A percentile compares a stretch with the other conserved stretches of the same genome.
Conservation (phyloP, 1,284 basidiomycete species). For the Cryptococcus hybrid region DNA sequence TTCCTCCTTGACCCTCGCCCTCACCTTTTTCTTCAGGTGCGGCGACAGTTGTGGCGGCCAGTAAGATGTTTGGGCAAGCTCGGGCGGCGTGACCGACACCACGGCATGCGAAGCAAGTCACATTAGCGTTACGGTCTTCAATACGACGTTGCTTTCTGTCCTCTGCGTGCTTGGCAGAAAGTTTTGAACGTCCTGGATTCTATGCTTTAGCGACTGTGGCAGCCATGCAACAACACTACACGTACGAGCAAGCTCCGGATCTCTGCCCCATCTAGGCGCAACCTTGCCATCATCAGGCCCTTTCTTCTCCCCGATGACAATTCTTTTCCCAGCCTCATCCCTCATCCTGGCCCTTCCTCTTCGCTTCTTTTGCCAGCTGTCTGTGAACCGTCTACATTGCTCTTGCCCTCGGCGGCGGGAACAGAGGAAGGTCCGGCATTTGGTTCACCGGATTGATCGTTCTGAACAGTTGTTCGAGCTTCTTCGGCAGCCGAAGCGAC, state of each 20-base stretch:
- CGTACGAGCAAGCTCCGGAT: slow-evolving; percentile 45
- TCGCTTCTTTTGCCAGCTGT: slow-evolving; percentile 9
- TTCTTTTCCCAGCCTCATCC: slow-evolving; percentile 16
- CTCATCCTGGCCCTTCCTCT: slow-evolving; percentile 17
- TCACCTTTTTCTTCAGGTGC: slow-evolving; percentile 9
- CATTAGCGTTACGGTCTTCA: slow-evolving; percentile 59
- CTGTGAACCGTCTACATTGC: background rate
- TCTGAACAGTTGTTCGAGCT: slow-evolving; percentile 10
- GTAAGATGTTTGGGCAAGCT: slow-evolving; percentile 66
- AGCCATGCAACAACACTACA: slow-evolving; percentile 2
- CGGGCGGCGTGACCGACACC: slow-evolving; percentile 78
- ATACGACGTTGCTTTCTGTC: slow-evolving; percentile 65
- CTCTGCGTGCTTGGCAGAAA: slow-evolving; percentile 54
- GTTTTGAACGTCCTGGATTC: slow-evolving; percentile 23
- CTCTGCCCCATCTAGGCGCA: slow-evolving; percentile 35
- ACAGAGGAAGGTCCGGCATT: slow-evolving; percentile 21
- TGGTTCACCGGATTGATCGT: background rate
- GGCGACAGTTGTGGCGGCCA: slow-evolving; percentile 24
- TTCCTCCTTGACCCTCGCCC: slow-evolving; percentile 16
- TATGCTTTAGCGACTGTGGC: background rate
- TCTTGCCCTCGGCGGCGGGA: background rate
- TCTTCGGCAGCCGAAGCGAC: slow-evolving; percentile 48
- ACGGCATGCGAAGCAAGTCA: slow-evolving; percentile 85
- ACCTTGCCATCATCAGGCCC: slow-evolving; percentile 11
- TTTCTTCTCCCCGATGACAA: slow-evolving; percentile 16